These are phyloP conservation scores for Gossypium anomalum DNA, from an alignment of 345 rosid species.

Conservation along the genomic window DNA sequence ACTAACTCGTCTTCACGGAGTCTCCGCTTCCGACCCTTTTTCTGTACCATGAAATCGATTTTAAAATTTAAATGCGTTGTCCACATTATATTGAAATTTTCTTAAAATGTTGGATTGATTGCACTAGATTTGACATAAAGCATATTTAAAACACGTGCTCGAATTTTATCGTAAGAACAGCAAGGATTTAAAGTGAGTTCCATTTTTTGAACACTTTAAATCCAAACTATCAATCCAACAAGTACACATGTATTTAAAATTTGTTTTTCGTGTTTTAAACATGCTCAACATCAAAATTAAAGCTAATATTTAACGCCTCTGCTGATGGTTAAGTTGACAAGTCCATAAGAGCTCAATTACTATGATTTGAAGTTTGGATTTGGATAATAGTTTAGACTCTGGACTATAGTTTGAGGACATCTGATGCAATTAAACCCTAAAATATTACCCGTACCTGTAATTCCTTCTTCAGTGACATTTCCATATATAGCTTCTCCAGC, in stretches of 20 bases:
- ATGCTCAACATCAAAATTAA: not conserved
- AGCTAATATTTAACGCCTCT: not conserved
- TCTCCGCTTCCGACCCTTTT: conserved; percentile 73
- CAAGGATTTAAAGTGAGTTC: no score
- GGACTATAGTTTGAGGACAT: no score
- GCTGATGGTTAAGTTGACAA: no score
- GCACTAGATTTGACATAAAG: not conserved
- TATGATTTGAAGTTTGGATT: no score
- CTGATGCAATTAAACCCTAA: no score
- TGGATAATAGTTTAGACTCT: no score
- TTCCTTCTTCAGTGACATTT: conserved; percentile 77
- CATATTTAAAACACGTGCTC: no score
- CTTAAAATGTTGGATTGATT: not conserved
- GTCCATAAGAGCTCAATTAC: no score
- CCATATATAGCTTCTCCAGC: conserved; percentile 64
- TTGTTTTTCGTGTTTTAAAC: not conserved
- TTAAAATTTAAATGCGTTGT: not conserved
- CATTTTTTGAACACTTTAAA: no score
- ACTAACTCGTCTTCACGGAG: conserved; percentile 68
- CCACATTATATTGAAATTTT: not conserved
- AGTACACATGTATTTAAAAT: not conserved
- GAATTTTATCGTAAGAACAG: no score
- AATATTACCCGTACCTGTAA: conserved; percentile 47
- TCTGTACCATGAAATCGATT: conserved; percentile 35
- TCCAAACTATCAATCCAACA: not conserved